These are phyloP conservation scores for Colletotrichum spinosum DNA, from an alignment of 2,329 filamentous ascomycete genomes.

Conservation along the genomic window DNA sequence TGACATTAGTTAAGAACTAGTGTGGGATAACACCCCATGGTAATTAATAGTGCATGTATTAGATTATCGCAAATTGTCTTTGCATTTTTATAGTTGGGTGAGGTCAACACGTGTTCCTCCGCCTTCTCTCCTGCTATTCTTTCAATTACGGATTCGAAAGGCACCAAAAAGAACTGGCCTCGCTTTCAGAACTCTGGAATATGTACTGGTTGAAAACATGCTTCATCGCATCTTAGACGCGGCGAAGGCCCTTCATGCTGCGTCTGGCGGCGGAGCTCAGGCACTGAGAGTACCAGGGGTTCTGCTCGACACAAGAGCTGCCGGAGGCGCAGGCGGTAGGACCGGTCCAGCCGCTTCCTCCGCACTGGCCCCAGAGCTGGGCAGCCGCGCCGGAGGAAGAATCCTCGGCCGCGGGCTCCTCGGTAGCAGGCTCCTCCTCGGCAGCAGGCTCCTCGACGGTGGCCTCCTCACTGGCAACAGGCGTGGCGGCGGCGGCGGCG, in stretches of 20 bases:
- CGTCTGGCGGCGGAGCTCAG: conserved; percentile 46
- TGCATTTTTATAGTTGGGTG: too few species aligned
- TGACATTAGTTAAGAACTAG: too few species aligned
- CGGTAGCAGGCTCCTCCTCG: neutral
- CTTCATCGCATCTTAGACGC: neutral
- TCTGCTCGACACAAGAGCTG: conserved; percentile 35
- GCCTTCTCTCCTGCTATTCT: neutral
- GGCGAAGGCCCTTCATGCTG: conserved; percentile 9
- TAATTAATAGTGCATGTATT: too few species aligned
- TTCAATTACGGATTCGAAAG: neutral
- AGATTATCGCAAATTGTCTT: too few species aligned
- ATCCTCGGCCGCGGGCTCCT: neutral
- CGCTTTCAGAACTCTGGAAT: neutral
- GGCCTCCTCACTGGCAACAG: neutral
- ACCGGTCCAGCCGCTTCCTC: conserved; percentile 41
- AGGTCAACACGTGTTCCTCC: neutral
- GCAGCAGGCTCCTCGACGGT: conserved; percentile 4
- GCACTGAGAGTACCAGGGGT: conserved; percentile 67
- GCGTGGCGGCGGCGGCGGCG: neutral
- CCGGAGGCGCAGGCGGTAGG: conserved; percentile 42
- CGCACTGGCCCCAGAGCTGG: conserved; percentile 41
- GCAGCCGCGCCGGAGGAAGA: neutral
- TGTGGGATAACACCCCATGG: too few species aligned
- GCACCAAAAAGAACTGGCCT: neutral
- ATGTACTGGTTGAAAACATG: conserved; percentile 1